Base-by-base conservation (phyloP, 139 green algal genomes). In the Asterochloris erici region DNA sequence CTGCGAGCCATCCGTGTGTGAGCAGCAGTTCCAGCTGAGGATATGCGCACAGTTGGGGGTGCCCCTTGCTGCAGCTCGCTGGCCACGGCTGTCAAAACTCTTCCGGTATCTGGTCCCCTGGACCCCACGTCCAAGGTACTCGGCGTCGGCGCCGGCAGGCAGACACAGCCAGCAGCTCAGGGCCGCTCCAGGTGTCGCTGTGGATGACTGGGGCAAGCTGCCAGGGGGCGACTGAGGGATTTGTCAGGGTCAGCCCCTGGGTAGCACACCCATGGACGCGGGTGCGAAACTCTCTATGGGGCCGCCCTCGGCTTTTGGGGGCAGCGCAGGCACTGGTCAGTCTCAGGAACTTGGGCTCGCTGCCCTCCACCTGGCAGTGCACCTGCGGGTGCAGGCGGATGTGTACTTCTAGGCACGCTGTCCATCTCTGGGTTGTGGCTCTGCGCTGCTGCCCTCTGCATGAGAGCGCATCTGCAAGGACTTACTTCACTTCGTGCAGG, bases 111-210 rank as follows among this genome's bases (percentile, higher is more conserved):
- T n/a, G n/a, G n/a, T 23, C 17, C 19, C 66, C 66, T 71, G 66
- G 17, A 54, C 19, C 16, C 62, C 19, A 81, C 77, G 9, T n/a
- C n/a, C n/a, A 16, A 74, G 17, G 88, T 97, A 97, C 15, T 82
- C 27, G 23, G 87, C 90, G 62, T 86, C 87, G 70, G 38, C 60
- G 38, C 83, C 81, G 29, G 93, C 77, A 4, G 86, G 79, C 24
- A n/a, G n/a, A n/a, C n/a, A 95, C 89, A 21, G 83, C 54, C 1
- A 94, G 38, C 60, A 91, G 83, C 85, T 94, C 92, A 26, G 86
- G 78, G n/a, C 90, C 93, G n/a, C 66, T 86, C 89, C 93, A 96
- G 70, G 91, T 90, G 66, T 94, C 90, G 82, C 93, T 90, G 66
- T 87, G 77, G 12, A 96, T 82, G 63, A 89, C 85, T 10, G 93